Evolutionary conservation across 768 basidiomycete genomes (phyloP), one percentile per base, ranked within the genome.

Genomic region (Candolleomyces aberdarensis): DNA sequence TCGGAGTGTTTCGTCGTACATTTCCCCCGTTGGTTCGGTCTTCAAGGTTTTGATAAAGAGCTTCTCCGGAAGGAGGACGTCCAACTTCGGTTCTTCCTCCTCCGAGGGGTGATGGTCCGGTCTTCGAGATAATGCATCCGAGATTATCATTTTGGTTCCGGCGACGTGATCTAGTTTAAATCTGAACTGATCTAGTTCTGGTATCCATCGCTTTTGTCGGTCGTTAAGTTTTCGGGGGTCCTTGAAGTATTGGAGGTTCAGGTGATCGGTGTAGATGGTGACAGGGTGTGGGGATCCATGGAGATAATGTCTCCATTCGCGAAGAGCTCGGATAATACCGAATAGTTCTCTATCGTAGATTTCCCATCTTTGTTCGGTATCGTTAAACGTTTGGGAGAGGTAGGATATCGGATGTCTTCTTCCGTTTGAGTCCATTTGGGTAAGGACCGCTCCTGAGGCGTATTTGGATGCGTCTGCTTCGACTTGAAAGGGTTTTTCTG

Each of bases 371-470:
- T n/a, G n/a, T 29, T 47, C 31, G 6, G 44, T 44, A 11, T 31
- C 10, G 14, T 58, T 46, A 11, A 58, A 17, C 29, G 48, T 58
- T n/a, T 49, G 22, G 17, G 22, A 32, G 29, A 58, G 49, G 1
- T 29, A 50, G n/a, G 11, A 41, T 36, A 31, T 26, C n/a, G 53
- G 43, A n/a, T 56, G 50, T 48, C 22, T 46, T 7, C 41, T 46
- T 31, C 59, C 53, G 19, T 49, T 32, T n/a, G 7, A 47, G 19
- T 10, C 4, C 59, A 60, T 36, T 71, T 59, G 0, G n/a, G 20
- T 2, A n/a, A 74, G 65, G 22, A 73, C 61, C 0, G 59, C 15
- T 41, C 50, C 50, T 8, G 32, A 53, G 43, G 44, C 54, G 43
- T 48, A 47, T 56, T 61, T 26, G 13, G 54, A 50, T 13, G 32